These are phyloP conservation scores for Anthracocystis walkeri DNA, from an alignment of 1,284 basidiomycete species.

Conservation along the genomic window DNA sequence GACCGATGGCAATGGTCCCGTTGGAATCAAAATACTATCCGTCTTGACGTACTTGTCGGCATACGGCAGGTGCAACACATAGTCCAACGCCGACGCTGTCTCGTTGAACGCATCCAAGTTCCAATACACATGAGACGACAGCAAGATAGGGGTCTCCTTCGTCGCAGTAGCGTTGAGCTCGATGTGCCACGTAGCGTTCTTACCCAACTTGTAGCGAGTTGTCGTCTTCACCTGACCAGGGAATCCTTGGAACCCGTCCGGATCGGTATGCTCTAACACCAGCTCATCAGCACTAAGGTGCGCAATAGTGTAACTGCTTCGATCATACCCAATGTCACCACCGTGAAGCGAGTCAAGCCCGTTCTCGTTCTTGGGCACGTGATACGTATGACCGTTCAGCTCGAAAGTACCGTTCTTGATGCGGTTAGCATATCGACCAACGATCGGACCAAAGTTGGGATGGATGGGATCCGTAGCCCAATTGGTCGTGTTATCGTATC, in stretches of 20 bases:
- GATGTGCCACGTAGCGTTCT: slow-evolving; percentile 50
- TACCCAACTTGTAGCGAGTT: slow-evolving; percentile 45
- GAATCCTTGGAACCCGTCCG: slow-evolving; percentile 65
- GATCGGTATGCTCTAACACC: slow-evolving; percentile 55
- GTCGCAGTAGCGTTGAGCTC: slow-evolving; percentile 51
- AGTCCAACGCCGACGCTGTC: slow-evolving; percentile 47
- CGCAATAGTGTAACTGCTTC: slow-evolving; percentile 51
- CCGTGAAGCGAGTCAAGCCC: slow-evolving; percentile 61
- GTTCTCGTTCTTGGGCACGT: slow-evolving; percentile 54
- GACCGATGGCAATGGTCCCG: slow-evolving; percentile 49
- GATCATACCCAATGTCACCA: slow-evolving; percentile 62
- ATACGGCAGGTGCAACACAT: slow-evolving; percentile 58
- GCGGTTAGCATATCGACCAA: slow-evolving; percentile 63
- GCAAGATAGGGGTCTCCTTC: slow-evolving; percentile 61
- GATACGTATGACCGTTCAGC: slow-evolving; percentile 52
- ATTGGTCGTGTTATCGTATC: slow-evolving; percentile 67
- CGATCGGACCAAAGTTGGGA: slow-evolving; percentile 63
- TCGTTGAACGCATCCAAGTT: slow-evolving; percentile 60
- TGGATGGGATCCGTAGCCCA: slow-evolving; percentile 62
- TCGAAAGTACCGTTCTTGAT: slow-evolving; percentile 67
- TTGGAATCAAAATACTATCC: slow-evolving; percentile 59
- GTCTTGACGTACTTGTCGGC: slow-evolving; percentile 58
- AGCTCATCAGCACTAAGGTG: slow-evolving; percentile 40
- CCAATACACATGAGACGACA: slow-evolving; percentile 67
- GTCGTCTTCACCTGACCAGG: slow-evolving; percentile 48